phyloP scores from a whole-genome alignment of 2,329 filamentous ascomycete genomes.

The Rutstroemia sp. region DNA sequence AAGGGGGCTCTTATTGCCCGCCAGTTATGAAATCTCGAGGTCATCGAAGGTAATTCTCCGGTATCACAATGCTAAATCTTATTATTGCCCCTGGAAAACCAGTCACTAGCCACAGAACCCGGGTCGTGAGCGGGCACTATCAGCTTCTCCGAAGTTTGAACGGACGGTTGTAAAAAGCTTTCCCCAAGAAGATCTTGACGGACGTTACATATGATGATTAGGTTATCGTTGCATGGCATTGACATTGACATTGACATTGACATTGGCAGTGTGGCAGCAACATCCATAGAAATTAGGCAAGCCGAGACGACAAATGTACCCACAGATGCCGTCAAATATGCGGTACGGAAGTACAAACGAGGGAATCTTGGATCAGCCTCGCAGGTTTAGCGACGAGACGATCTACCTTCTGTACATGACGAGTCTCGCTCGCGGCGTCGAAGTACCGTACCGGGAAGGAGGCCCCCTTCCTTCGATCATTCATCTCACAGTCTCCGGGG shows the following conservation, averaged over 20 bases:
- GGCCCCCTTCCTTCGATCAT: not conserved
- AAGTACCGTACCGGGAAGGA: not conserved
- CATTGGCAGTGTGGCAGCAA: not conserved
- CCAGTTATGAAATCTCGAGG: not conserved
- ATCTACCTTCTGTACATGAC: conserved; percentile 1
- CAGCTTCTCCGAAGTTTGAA: not conserved
- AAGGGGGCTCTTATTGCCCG: not conserved
- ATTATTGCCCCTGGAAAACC: not conserved
- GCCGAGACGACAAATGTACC: conserved; percentile 5
- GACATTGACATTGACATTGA: not conserved
- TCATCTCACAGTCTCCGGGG: conserved; percentile 4
- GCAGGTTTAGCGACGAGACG: not conserved
- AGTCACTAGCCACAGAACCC: not conserved
- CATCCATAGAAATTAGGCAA: not conserved
- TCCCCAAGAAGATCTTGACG: not conserved
- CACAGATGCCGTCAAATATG: conserved; percentile 5
- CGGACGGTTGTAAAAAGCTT: not conserved
- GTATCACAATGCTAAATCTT: not conserved
- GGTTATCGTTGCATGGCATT: not conserved
- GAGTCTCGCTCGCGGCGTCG: not conserved
- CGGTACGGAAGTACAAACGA: not conserved
- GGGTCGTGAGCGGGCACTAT: not conserved
- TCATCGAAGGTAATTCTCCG: not conserved
- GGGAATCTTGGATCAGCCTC: conserved; percentile 4
- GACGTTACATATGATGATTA: not conserved